These are phyloP conservation scores for Chaetomidium leptoderma DNA, from an alignment of 495 filamentous ascomycete genomes.

Conservation along the genomic window DNA sequence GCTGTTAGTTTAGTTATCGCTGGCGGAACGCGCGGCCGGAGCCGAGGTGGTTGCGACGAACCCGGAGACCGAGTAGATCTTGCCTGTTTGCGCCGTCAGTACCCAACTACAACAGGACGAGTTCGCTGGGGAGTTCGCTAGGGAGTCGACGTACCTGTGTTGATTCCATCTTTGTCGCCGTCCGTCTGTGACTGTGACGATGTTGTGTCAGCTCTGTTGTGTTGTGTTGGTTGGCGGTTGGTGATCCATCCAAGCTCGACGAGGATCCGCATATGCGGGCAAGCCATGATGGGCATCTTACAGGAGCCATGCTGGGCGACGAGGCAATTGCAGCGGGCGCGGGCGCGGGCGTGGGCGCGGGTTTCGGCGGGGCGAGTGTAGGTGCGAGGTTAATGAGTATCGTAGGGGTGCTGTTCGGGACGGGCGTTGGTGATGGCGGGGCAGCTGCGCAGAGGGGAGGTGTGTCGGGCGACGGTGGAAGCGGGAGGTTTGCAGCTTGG, in stretches of 20 bases:
- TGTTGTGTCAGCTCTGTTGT: constrained; percentile 8
- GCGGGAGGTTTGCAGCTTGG: constrained; percentile 38
- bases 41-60: constrained; percentile 41
- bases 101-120: constrained; percentile 17
- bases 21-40: constrained; percentile 3
- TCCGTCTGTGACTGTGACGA: constrained; percentile 27
- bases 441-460: constrained; percentile 34
- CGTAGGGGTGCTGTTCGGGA: constrained; percentile 17
- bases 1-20: constrained; percentile 29
- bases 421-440: constrained; percentile 23
- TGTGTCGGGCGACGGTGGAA: constrained; percentile 38
- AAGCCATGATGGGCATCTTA: constrained; percentile 35
- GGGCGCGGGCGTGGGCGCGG: too few species aligned
- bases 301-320: constrained; percentile 58
- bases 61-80: constrained; percentile 80
- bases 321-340: constrained; percentile 33
- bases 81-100: constrained; percentile 46
- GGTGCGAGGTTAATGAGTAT: constrained; percentile 25
- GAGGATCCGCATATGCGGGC: background rate
- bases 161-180: constrained; percentile 38
- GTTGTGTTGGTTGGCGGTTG: too few species aligned
- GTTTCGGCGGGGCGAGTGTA: constrained; percentile 26
- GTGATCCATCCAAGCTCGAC: background rate
- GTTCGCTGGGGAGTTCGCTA: background rate
- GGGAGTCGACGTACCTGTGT: constrained; percentile 30